These are phyloP conservation scores for Exutisphaerella laricina DNA, from an alignment of 2,329 filamentous ascomycete species.

Conservation along the genomic window DNA sequence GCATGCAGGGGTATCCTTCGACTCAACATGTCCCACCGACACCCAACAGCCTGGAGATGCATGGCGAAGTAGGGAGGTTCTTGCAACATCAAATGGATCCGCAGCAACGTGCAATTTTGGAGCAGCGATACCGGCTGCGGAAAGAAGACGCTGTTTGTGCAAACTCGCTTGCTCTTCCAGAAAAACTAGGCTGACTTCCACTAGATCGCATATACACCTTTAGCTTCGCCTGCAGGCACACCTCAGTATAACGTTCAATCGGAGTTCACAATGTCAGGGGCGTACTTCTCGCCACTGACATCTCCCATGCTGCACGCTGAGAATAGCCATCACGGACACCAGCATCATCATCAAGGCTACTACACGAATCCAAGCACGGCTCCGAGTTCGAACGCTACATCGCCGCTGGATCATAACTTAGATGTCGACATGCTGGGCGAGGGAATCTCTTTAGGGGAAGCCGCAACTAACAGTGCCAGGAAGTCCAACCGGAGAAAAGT, in stretches of 20 bases:
- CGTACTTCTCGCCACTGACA: conserved; percentile 78
- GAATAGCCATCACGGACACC: conserved; percentile 43
- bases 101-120: conserved; percentile 59
- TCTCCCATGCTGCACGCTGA: conserved; percentile 75
- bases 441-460: conserved; percentile 22
- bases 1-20: conserved; percentile 43
- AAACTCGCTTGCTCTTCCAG: conserved; percentile 31
- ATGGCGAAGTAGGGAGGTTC: conserved; percentile 53
- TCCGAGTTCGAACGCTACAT: conserved; percentile 46
- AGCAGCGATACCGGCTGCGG: conserved; percentile 58
- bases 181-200: conserved; percentile 18
- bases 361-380: conserved; percentile 50
- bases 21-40: conserved; percentile 64
- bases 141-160: conserved; percentile 63
- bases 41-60: conserved; percentile 73
- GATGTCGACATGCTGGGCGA: conserved; percentile 43
- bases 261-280: conserved; percentile 59
- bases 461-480: conserved; percentile 38
- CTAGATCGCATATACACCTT: conserved; percentile 58
- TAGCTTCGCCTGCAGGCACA: conserved; percentile 79
- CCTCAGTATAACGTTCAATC: conserved; percentile 57
- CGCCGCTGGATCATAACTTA: conserved; percentile 38
- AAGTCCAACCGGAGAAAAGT: conserved; percentile 45
- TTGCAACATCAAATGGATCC: conserved; percentile 47
- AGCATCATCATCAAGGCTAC: conserved; percentile 41